These are phyloP conservation scores for Lophium mytilinum DNA, from an alignment of 495 filamentous ascomycete genomes.

Conservation along the genomic window DNA sequence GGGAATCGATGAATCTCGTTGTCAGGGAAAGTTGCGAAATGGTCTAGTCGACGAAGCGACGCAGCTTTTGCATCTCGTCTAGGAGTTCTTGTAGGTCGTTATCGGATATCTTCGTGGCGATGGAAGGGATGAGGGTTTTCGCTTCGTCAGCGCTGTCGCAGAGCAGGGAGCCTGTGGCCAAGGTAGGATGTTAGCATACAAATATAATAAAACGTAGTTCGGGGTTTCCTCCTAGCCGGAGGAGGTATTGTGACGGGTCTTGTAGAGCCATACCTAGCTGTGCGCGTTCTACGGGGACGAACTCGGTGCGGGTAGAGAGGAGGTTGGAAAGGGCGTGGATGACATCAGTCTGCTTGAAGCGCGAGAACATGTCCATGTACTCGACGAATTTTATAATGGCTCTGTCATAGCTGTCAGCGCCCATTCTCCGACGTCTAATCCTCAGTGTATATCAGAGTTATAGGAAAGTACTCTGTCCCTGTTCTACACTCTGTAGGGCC, in stretches of 20 bases:
- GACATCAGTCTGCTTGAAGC: conserved; percentile 90
- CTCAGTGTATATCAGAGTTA: neutral
- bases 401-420: conserved; percentile 24
- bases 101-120: conserved; percentile 80
- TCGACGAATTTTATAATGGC: conserved; percentile 74
- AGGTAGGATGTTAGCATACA: neutral
- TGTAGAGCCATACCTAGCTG: conserved; percentile 63
- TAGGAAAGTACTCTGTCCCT: conserved; percentile 33
- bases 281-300: conserved; percentile 85
- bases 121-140: conserved; percentile 87
- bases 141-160: conserved; percentile 91
- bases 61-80: conserved; percentile 73
- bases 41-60: conserved; percentile 4
- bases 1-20: too few species aligned
- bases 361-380: conserved; percentile 86
- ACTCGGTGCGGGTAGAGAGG: conserved; percentile 62
- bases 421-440: too few species aligned
- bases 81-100: conserved; percentile 77
- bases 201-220: neutral
- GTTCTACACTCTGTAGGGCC: conserved; percentile 39
- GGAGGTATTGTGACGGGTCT: conserved; percentile 3
- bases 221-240: too few species aligned
- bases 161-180: conserved; percentile 67
- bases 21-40: too few species aligned
- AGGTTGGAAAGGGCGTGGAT: conserved; percentile 85